Evolutionary conservation across 2,329 filamentous ascomycete species (phyloP), one percentile per base, ranked within the genome.

Genomic region (Calycina herbarum): DNA sequence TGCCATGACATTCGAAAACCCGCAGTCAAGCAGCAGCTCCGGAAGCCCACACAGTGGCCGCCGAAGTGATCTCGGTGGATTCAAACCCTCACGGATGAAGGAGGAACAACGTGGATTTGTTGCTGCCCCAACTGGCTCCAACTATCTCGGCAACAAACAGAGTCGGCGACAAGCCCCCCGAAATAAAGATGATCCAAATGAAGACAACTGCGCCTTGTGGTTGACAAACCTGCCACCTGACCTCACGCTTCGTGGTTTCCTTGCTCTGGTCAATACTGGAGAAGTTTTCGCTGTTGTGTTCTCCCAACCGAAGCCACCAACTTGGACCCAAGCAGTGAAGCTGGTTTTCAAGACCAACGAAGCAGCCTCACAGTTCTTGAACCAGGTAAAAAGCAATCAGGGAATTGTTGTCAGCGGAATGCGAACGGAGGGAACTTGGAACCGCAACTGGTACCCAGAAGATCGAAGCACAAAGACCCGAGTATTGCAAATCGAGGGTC

Each of bases 121-220:
- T 3, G n/a, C 11, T 6, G 11, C n/a, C 1, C 56, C 59, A 27
- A 15, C 17, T n/a, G 64, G 60, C 13, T 57, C 57, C 24, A 62
- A 54, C 7, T 65, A 65, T 42, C 60, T 65, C 5, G 64, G 64
- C 3, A 60, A 62, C 17, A 27, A 24, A 17, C n/a, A 51, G 5
- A 61, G 59, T n/a, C 33, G 20, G 13, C 60, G 40, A 3, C 31
- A 54, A 5, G 10, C 57, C 24, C 27, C 24, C 17, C 62, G 59
- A 13, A n/a, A 40, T 17, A 10, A 31, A 15, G 33, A 61, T 40
- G 31, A 57, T 15, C 38, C 59, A n/a, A n/a, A 31, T 45, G 10
- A 58, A 20, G 40, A 48, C 8, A 65, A 65, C 24, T 61, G 59
- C 10, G 63, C 63, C 10, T 24, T 65, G n/a, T 65, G 60, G 64